Percentiles rank a stretch among this genome's conserved stretches.
phyloP scores from a whole-genome alignment of 2,329 filamentous ascomycete genomes.

The Talaromyces pinophilus region DNA sequence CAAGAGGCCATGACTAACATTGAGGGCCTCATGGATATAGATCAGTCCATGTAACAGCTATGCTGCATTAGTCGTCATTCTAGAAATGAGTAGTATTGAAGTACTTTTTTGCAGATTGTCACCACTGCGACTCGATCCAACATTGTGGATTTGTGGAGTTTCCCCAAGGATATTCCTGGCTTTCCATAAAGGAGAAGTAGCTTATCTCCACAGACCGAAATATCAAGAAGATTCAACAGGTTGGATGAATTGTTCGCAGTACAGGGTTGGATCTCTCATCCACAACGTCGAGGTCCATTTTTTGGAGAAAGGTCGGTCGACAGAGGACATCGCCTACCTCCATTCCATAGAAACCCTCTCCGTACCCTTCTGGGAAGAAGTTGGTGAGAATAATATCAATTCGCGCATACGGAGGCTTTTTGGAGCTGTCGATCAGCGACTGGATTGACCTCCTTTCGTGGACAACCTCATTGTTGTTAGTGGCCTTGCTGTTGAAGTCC shows the following conservation, averaged over 20 bases:
- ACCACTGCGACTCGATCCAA: neutral
- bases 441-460: neutral
- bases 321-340: neutral
- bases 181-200: neutral
- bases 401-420: neutral
- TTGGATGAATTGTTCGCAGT: neutral
- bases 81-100: neutral
- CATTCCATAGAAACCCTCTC: neutral
- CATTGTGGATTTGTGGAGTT: neutral
- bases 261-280: neutral
- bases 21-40: neutral
- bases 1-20: too few relatives aligned
- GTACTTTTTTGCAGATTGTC: conserved; percentile 2
- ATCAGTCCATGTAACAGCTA: conserved; percentile 3
- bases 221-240: neutral
- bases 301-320: neutral
- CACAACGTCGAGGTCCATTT: neutral
- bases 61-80: neutral
- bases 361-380: neutral
- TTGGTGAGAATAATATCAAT: neutral
- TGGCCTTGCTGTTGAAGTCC: too few relatives aligned
- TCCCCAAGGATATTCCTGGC: neutral
- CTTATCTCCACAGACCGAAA: neutral
- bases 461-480: neutral
- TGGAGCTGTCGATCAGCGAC: neutral